Percentiles rank a stretch among this genome's conserved stretches.
Conservation (phyloP, 1,139 yeast genomes). For the Ogataea hybrid region DNA sequence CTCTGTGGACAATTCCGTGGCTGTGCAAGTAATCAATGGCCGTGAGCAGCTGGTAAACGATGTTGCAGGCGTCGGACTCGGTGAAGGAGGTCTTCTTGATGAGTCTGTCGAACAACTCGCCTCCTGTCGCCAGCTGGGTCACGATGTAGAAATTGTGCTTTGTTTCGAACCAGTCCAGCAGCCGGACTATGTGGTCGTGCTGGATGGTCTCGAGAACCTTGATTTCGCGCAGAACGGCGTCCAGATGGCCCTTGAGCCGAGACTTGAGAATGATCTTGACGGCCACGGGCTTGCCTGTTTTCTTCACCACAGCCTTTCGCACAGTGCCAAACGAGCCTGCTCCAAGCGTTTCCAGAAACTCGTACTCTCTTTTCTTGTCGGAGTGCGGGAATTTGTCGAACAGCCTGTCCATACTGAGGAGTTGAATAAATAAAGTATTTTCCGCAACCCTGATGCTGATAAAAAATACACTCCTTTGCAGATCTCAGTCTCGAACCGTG, state of each 20-base stretch:
- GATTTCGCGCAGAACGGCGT: slow-evolving; percentile 48
- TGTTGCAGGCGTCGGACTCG: slow-evolving; percentile 69
- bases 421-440: not conserved
- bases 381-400: slow-evolving; percentile 14
- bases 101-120: slow-evolving; percentile 85
- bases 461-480: not conserved
- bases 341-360: slow-evolving; percentile 53
- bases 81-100: slow-evolving; percentile 76
- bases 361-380: slow-evolving; percentile 42
- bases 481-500: too few species aligned
- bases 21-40: slow-evolving; percentile 78
- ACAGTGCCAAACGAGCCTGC: slow-evolving; percentile 63
- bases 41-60: slow-evolving; percentile 71
- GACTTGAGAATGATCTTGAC: slow-evolving; percentile 55
- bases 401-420: slow-evolving; percentile 24
- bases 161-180: slow-evolving; percentile 89
- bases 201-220: slow-evolving; percentile 42
- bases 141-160: slow-evolving; percentile 82
- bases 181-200: slow-evolving; percentile 78
- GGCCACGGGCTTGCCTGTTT: slow-evolving; percentile 50
- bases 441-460: not conserved
- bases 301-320: slow-evolving; percentile 46
- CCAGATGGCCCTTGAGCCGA: slow-evolving; percentile 51
- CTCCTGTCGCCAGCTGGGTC: slow-evolving; percentile 79
- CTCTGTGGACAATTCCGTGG: slow-evolving; percentile 86